Conservation (phyloP, 1,139 yeast genomes). For the Geotrichum siamense region DNA sequence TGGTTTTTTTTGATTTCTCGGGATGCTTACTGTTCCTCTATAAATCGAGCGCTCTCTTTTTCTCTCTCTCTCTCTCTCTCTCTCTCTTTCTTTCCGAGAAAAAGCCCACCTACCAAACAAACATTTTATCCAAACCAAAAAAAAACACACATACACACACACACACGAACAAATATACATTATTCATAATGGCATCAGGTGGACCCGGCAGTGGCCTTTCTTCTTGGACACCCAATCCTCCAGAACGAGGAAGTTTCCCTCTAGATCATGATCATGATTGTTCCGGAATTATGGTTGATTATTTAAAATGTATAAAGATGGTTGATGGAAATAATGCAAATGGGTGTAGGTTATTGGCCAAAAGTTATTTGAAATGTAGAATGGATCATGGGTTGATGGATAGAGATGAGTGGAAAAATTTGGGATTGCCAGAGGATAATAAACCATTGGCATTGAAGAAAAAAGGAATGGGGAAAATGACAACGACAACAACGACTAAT, state of each 20-base stretch:
- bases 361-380: constrained; percentile 72
- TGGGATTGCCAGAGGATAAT: constrained; percentile 72
- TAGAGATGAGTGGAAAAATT: constrained; percentile 67
- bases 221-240: constrained; percentile 71
- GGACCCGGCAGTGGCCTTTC: constrained; percentile 18
- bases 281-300: constrained; percentile 61
- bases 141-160: background rate
- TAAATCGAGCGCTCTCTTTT: background rate
- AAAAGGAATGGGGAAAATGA: too few species aligned
- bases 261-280: constrained; percentile 89
- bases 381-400: constrained; percentile 91
- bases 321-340: constrained; percentile 82
- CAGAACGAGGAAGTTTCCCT: constrained; percentile 94
- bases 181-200: constrained; percentile 17
- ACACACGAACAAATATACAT: background rate
- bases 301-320: constrained; percentile 68
- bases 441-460: too few species aligned
- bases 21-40: too few species aligned
- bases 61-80: background rate
- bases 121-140: background rate
- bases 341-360: constrained; percentile 79
- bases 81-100: background rate
- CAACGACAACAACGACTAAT: too few species aligned
- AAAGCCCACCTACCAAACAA: background rate
- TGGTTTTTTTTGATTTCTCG: too few species aligned